Conservation (phyloP, 2,329 filamentous ascomycete species). For the Cladosporium austrohemisphaericum region DNA sequence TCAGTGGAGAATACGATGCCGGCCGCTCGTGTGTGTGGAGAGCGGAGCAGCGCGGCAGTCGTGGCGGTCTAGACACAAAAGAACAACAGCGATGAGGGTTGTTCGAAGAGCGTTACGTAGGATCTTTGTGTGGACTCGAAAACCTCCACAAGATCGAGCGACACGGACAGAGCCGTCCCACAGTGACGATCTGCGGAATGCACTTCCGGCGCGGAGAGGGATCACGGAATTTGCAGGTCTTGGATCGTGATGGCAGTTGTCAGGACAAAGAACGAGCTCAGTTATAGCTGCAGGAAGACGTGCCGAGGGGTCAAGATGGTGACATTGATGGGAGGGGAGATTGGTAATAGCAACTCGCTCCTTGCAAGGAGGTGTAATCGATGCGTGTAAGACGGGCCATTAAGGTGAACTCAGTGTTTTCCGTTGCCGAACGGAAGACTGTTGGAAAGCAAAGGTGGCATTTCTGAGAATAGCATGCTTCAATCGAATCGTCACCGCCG, state of each 20-base stretch:
- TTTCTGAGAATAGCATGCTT: conserved; percentile 4
- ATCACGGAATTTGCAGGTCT: background rate
- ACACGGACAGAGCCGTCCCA: conserved; percentile 1
- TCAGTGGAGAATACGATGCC: no score
- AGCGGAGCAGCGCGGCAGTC: background rate
- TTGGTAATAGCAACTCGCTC: background rate
- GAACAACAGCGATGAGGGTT: no score
- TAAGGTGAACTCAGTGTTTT: background rate
- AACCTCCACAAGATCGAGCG: background rate
- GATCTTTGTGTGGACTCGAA: background rate
- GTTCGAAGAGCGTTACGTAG: background rate
- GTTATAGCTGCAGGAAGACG: background rate
- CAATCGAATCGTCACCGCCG: background rate
- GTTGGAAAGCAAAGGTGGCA: background rate
- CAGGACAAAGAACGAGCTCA: no score
- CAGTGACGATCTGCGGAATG: background rate
- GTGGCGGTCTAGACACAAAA: no score
- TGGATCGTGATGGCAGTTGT: background rate
- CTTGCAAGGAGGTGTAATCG: background rate
- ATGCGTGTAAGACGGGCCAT: conserved; percentile 4
- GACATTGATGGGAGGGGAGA: conserved; percentile 1
- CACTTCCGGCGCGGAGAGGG: background rate
- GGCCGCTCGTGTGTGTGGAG: background rate
- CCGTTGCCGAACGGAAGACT: background rate
- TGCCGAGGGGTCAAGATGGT: background rate